Conservation (phyloP, 495 filamentous ascomycete species). For the Xylaria sp. region DNA sequence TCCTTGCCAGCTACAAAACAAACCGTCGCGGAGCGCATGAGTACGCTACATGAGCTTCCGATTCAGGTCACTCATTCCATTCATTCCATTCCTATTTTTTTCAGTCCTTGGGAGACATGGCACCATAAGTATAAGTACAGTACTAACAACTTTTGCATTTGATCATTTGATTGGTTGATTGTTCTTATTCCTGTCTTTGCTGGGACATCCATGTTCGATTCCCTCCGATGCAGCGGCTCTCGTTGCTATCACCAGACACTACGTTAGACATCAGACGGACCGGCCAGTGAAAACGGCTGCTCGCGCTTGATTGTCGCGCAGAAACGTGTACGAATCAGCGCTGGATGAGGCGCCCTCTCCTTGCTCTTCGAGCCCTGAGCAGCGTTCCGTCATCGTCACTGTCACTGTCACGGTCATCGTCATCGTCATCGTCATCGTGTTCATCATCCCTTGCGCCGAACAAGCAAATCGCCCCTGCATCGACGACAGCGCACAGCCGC, state of each 20-base stretch:
- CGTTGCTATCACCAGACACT: slow-evolving; percentile 3
- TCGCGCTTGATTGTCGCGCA: slow-evolving; percentile 13
- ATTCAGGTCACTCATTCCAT: slow-evolving; percentile 7
- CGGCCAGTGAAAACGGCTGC: slow-evolving; percentile 17
- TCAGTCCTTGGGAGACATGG: neutral
- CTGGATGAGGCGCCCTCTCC: slow-evolving; percentile 25
- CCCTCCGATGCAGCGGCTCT: neutral
- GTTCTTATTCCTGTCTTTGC: neutral
- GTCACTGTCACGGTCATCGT: no score
- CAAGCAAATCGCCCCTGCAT: neutral
- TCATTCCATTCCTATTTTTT: no score
- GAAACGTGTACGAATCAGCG: slow-evolving; percentile 21
- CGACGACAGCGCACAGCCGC: neutral
- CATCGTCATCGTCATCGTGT: no score
- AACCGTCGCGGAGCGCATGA: neutral
- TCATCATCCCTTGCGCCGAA: slow-evolving; percentile 8
- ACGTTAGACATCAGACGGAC: neutral
- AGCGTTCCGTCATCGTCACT: slow-evolving; percentile 1
- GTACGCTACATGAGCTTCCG: no score
- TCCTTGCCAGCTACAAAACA: slow-evolving; percentile 6
- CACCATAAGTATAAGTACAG: no score
- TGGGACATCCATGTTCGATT: neutral
- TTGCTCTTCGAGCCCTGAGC: slow-evolving; percentile 23
- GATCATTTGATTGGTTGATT: no score
- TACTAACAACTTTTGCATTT: neutral